Evolutionary conservation across 768 basidiomycete species (phyloP), one percentile per base, ranked within the genome.

Genomic region (Mycena polygramma): DNA sequence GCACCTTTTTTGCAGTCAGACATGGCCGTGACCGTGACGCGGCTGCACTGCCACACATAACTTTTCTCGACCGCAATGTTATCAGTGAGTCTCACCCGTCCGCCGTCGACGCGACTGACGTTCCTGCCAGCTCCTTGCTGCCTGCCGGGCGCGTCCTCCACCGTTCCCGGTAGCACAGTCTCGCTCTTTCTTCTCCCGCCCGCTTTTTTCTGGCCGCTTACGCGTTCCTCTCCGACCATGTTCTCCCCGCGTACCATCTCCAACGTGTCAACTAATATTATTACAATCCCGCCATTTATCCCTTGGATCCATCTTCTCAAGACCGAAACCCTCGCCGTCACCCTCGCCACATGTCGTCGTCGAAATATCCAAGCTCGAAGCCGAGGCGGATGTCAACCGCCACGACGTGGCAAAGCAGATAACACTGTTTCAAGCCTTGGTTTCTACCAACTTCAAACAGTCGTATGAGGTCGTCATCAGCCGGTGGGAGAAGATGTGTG

Each of bases 401-500:
- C 82, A 91, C 71, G 90, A 94, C 80, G 80, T 92, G 24, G 73
- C 82, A 24, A 92, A 90, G 74, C 94, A 96, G 75, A 78, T 95
- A 65, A 84, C 88, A 4, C 81, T 95, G 17, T 92, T 90, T 77
- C 86, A 88, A 26, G 94, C 91, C 20, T 82, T 96, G 36, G 74
- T 87, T 24, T 88, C 88, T 0, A 92, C 92, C 0, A 88, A 89
- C 59, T 82, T 91, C 41, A 89, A 87, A 65, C 85, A 90, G 15
- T 94, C 89, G 0, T 91, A 91, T 78, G 91, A 94, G 68, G 82
- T 92, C 26, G 81, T 95, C 65, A 89, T 94, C 66, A 89, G 83
- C 75, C 88, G 94, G 64, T 96, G 94, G 94, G 94, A 96, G 77
- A 86, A 90, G 73, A 90, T 91, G 87, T 88, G 88, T 75, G 92